Percentiles rank a stretch among this genome's conserved stretches.
phyloP scores from a whole-genome alignment of 1,139 yeast genomes.

The Candida sp. region DNA sequence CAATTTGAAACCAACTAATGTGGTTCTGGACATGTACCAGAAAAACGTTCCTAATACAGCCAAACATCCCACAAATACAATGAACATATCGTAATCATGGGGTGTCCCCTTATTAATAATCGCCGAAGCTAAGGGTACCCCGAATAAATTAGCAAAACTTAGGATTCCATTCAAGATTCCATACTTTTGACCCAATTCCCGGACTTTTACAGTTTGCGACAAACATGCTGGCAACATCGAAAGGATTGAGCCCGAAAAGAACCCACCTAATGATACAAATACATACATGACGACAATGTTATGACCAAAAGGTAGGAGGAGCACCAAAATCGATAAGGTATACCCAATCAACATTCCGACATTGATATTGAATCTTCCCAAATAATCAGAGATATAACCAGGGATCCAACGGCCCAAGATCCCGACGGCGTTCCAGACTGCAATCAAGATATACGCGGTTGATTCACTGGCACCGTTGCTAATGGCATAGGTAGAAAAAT shows the following conservation, averaged over 20 bases:
- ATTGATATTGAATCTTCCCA: constrained; percentile 40
- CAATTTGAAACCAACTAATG: constrained; percentile 28
- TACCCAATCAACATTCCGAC: constrained; percentile 31
- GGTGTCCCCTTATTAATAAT: constrained; percentile 32
- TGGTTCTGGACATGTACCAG: constrained; percentile 31
- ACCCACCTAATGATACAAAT: constrained; percentile 32
- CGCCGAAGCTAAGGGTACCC: constrained; percentile 44
- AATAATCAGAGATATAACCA: constrained; percentile 31
- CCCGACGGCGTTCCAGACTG: constrained; percentile 40
- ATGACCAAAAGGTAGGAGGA: constrained; percentile 41
- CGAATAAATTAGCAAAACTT: constrained; percentile 37
- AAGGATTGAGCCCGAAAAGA: constrained; percentile 25
- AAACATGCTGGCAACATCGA: constrained; percentile 40
- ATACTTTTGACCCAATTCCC: constrained; percentile 39
- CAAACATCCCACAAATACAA: constrained; percentile 32
- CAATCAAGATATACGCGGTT: constrained; percentile 31
- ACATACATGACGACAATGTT: constrained; percentile 27
- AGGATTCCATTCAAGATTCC: constrained; percentile 37
- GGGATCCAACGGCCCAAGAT: constrained; percentile 37
- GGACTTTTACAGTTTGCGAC: constrained; percentile 33
- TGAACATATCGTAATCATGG: constrained; percentile 29
- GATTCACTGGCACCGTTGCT: constrained; percentile 37
- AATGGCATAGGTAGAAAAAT: constrained; percentile 41
- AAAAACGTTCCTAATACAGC: constrained; percentile 24
- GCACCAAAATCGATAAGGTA: constrained; percentile 25